Percentiles rank a stretch among this genome's conserved stretches.
These are phyloP conservation scores for Solanum chmielewskii DNA, from an alignment of 257 asterid genomes.

Conservation along the genomic window DNA sequence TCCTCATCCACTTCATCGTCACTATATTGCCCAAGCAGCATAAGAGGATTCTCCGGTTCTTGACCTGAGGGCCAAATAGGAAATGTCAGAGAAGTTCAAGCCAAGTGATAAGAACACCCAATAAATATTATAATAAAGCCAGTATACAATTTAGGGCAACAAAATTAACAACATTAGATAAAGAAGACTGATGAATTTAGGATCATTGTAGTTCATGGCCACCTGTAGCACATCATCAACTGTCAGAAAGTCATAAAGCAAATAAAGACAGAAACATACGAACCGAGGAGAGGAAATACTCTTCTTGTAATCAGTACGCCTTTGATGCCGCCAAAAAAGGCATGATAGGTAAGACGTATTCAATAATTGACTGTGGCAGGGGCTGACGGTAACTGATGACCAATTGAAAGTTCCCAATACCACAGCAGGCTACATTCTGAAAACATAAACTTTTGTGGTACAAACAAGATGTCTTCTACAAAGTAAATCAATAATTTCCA, in stretches of 20 bases:
- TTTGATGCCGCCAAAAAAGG: slow-evolving; percentile 55
- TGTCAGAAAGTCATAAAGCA: slow-evolving; percentile 60
- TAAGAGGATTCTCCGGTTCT: slow-evolving; percentile 61
- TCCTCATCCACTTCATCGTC: slow-evolving; percentile 78
- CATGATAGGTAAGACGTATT: slow-evolving; percentile 55
- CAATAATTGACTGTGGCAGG: slow-evolving; percentile 86
- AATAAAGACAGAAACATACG: slow-evolving; percentile 81
- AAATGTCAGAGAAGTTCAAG: slow-evolving; percentile 13
- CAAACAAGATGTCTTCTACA: slow-evolving; percentile 73
- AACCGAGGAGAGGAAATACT: slow-evolving; percentile 63
- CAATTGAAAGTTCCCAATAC: slow-evolving; percentile 80
- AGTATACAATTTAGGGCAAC: not conserved
- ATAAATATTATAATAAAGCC: not conserved
- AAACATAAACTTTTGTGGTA: slow-evolving; percentile 46
- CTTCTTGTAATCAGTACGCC: slow-evolving; percentile 50
- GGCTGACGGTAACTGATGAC: slow-evolving; percentile 59
- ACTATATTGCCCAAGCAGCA: slow-evolving; percentile 87
- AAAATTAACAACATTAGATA: slow-evolving; percentile 4
- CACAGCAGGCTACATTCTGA: slow-evolving; percentile 94
- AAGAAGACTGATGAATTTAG: slow-evolving; percentile 13
- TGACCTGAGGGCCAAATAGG: slow-evolving; percentile 43
- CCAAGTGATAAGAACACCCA: slow-evolving; percentile 6
- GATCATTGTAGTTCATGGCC: slow-evolving; percentile 13
- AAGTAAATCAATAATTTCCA: slow-evolving; percentile 65
- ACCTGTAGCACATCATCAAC: slow-evolving; percentile 72